These are phyloP conservation scores for Penicillium sp. DNA, from an alignment of 2,329 filamentous ascomycete genomes.

Conservation along the genomic window DNA sequence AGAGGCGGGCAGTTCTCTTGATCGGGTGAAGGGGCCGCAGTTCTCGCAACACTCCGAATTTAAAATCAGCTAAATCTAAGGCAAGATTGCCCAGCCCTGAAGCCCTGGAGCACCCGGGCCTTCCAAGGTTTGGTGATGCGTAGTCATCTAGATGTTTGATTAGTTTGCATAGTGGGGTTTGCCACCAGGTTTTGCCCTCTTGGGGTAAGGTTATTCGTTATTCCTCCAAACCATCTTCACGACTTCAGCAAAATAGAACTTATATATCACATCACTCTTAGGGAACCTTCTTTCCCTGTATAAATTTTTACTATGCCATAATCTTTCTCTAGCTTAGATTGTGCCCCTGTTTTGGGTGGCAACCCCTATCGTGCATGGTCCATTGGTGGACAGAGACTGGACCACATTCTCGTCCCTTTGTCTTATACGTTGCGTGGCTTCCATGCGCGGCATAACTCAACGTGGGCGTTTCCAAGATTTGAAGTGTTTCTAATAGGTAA, in stretches of 20 bases:
- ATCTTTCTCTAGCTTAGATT: constrained; percentile 30
- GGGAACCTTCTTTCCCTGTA: not conserved
- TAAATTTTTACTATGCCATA: constrained; percentile 21
- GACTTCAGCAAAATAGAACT: not conserved
- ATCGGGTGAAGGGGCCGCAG: no score
- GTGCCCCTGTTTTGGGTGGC: constrained; percentile 30
- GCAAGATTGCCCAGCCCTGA: no score
- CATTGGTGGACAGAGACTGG: constrained; percentile 69
- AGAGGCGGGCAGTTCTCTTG: no score
- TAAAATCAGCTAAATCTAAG: no score
- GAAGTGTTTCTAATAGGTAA: constrained; percentile 45
- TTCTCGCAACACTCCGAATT: no score
- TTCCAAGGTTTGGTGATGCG: no score
- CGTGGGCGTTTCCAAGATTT: constrained; percentile 58
- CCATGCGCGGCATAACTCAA: constrained; percentile 84
- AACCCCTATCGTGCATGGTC: constrained; percentile 43
- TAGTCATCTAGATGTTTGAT: not conserved
- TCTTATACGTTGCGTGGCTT: constrained; percentile 64
- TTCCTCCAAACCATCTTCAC: not conserved
- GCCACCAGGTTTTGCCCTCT: not conserved
- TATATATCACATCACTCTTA: not conserved
- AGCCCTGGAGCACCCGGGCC: no score
- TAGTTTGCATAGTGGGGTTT: not conserved
- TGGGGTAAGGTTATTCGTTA: no score
- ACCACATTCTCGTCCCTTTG: constrained; percentile 72